Evolutionary conservation across 2,329 filamentous ascomycete genomes (phyloP).

Genomic region (Ilyonectria sp.): DNA sequence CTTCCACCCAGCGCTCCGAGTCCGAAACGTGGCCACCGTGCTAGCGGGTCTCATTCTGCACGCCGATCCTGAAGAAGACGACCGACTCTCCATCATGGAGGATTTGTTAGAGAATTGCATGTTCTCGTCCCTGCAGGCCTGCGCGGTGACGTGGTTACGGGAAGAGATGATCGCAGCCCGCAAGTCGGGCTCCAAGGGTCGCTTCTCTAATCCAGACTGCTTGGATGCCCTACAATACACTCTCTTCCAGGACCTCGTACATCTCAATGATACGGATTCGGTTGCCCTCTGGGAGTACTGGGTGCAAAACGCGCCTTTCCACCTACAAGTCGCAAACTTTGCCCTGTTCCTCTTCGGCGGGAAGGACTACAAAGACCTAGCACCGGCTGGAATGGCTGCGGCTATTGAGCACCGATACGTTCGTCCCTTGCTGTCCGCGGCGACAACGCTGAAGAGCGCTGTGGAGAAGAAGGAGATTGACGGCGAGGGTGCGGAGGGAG

Average conservation of each 20-base stretch:
- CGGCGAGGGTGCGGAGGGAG: conserved; percentile 46
- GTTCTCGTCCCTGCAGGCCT: conserved; percentile 74
- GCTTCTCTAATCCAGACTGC: conserved; percentile 68
- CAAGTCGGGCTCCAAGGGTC: conserved; percentile 49
- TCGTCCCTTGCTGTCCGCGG: conserved; percentile 65
- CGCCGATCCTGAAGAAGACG: conserved; percentile 71
- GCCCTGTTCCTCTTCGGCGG: conserved; percentile 69
- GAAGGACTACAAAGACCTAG: conserved; percentile 60
- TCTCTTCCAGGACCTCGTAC: conserved; percentile 71
- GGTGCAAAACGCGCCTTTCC: conserved; percentile 66
- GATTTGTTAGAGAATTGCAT: conserved; percentile 77
- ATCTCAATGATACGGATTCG: conserved; percentile 59
- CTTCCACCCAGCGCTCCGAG: conserved; percentile 68
- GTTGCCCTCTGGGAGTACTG: conserved; percentile 67
- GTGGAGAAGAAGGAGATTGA: conserved; percentile 53
- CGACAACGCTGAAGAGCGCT: conserved; percentile 54
- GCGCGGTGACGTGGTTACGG: conserved; percentile 74
- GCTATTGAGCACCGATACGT: conserved; percentile 73
- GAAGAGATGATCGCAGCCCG: conserved; percentile 71
- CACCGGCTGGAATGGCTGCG: conserved; percentile 70
- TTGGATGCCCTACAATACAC: conserved; percentile 74
- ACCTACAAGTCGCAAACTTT: conserved; percentile 75
- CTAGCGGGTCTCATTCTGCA: conserved; percentile 71
- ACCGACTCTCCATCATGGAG: conserved; percentile 73
- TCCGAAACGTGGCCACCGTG: conserved; percentile 68